phyloP scores from a whole-genome alignment of 441 rosid species.

The Populus trichocarpa region DNA sequence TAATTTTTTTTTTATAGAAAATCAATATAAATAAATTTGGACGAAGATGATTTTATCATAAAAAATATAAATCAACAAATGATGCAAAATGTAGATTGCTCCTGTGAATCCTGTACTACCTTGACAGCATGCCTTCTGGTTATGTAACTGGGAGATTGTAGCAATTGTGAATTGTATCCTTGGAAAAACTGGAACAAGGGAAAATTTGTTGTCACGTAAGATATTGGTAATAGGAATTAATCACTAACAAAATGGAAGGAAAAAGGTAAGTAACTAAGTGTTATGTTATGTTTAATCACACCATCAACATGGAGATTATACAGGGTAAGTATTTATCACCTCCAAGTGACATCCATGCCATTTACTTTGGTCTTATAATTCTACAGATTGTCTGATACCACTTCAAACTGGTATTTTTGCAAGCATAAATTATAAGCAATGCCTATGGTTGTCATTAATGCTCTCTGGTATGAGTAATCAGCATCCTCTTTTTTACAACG shows the following conservation, averaged over 20 bases:
- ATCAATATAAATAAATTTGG: neutral
- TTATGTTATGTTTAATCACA: neutral
- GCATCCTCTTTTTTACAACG: neutral
- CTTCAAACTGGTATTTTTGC: neutral
- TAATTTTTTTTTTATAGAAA: neutral
- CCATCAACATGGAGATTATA: neutral
- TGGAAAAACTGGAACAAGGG: constrained; percentile 50
- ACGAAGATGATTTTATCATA: neutral
- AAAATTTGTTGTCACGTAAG: neutral
- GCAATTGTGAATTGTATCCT: constrained; percentile 58
- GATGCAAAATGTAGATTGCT: neutral
- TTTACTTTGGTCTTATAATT: neutral
- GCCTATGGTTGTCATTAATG: neutral
- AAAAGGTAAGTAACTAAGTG: neutral
- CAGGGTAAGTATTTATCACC: neutral
- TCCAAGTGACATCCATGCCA: neutral
- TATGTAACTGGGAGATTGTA: constrained; percentile 62
- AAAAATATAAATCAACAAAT: neutral
- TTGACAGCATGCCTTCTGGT: constrained; percentile 76
- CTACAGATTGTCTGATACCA: neutral
- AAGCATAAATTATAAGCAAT: neutral
- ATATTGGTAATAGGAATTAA: neutral
- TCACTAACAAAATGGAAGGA: neutral
- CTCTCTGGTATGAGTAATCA: neutral
- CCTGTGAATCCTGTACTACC: constrained; percentile 30